Conservation (phyloP, 345 rosid species). For the Conringia planisiliqua region DNA sequence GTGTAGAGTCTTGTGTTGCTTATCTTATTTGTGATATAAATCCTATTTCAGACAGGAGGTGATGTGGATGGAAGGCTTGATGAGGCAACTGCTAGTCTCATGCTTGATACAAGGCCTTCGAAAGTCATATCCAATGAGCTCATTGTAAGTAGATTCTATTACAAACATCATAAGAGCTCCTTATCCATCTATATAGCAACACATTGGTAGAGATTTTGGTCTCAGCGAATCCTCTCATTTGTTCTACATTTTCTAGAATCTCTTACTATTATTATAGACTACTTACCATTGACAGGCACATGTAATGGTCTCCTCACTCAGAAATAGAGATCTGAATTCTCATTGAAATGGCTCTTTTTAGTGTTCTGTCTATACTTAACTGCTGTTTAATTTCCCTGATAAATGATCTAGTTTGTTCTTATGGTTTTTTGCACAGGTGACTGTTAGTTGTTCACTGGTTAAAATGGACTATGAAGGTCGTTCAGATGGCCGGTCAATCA, state of each 20-base stretch:
- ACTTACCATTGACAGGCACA: not conserved
- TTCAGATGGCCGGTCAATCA: conserved; percentile 90
- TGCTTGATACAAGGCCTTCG: conserved; percentile 90
- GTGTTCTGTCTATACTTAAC: not conserved
- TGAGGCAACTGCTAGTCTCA: conserved; percentile 84
- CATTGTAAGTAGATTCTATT: conserved; percentile 61
- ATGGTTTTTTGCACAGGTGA: conserved; percentile 57
- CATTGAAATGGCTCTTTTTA: not conserved
- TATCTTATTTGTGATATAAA: conserved; percentile 1
- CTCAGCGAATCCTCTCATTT: not conserved
- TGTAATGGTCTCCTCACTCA: not conserved
- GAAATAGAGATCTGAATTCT: not conserved
- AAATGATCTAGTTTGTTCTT: conserved; percentile 6
- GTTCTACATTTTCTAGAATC: not conserved
- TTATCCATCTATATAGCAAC: not conserved
- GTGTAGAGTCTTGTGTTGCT: conserved; percentile 19
- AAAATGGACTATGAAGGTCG: conserved; percentile 95
- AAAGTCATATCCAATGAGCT: conserved; percentile 91
- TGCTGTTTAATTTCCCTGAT: not conserved
- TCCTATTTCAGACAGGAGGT: conserved; percentile 59
- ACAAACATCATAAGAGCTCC: conserved; percentile 11
- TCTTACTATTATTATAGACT: not conserved
- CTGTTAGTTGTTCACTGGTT: conserved; percentile 77
- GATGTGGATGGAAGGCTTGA: conserved; percentile 82
- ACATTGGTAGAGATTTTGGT: not conserved